These are phyloP conservation scores for Carnegiea gigantea DNA, from an alignment of 179 eudicot species.

Conservation along the genomic window DNA sequence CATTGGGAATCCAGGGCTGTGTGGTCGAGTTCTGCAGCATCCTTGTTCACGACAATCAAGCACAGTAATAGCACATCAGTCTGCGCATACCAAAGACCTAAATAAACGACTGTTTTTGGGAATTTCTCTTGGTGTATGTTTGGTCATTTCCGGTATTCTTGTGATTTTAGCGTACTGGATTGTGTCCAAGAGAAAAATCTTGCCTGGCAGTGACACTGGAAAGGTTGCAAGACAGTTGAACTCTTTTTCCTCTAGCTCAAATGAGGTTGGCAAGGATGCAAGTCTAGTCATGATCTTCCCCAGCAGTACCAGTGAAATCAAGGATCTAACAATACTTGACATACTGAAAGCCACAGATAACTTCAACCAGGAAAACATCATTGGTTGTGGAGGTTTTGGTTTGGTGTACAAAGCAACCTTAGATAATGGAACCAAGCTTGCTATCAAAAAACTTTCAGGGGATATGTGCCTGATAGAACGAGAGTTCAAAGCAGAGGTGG, in stretches of 20 bases:
- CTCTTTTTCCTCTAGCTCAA: constrained; percentile 49
- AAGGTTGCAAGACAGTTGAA: constrained; percentile 40
- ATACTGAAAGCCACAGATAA: constrained; percentile 82
- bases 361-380: constrained; percentile 83
- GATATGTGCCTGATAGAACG: constrained; percentile 91
- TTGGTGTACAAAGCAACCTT: constrained; percentile 86
- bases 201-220: constrained; percentile 54
- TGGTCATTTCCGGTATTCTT: constrained; percentile 49
- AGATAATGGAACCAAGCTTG: constrained; percentile 64
- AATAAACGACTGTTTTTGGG: constrained; percentile 57
- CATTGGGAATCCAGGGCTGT: constrained; percentile 53
- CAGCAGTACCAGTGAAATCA: constrained; percentile 45
- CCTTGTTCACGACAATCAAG: constrained; percentile 41
- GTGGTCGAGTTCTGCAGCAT: constrained; percentile 47
- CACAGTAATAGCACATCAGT: constrained; percentile 19
- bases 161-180: constrained; percentile 49
- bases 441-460: constrained; percentile 86
- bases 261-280: constrained; percentile 50
- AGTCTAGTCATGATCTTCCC: constrained; percentile 70
- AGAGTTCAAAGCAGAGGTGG: constrained; percentile 93
- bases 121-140: constrained; percentile 57
- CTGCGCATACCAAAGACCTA: constrained; percentile 25
- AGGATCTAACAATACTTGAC: constrained; percentile 64
- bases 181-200: constrained; percentile 67
- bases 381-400: constrained; percentile 96